Conservation (phyloP, 2,329 filamentous ascomycete species). For the Penicillium frequentans region DNA sequence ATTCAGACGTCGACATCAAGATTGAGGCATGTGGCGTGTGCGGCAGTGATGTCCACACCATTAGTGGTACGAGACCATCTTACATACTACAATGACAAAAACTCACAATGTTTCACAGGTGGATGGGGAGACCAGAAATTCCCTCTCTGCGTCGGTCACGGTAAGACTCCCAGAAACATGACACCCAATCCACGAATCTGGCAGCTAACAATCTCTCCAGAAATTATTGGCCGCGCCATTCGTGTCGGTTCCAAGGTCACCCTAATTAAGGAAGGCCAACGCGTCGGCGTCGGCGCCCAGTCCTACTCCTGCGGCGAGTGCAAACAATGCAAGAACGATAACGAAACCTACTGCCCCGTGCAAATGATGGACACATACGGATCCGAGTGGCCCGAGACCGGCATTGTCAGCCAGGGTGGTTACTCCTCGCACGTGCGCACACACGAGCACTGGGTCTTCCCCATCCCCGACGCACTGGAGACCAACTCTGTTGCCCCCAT, state of each 20-base stretch:
- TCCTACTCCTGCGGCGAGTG: conserved; percentile 65
- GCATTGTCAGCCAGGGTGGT: conserved; percentile 66
- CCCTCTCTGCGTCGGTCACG: conserved; percentile 55
- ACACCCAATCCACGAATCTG: background rate
- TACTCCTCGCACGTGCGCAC: conserved; percentile 68
- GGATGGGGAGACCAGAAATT: conserved; percentile 54
- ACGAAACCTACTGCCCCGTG: conserved; percentile 68
- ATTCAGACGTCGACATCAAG: conserved; percentile 76
- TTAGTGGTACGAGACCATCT: conserved; percentile 44
- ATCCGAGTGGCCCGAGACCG: conserved; percentile 57
- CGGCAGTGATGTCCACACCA: conserved; percentile 70
- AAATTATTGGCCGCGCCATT: conserved; percentile 69
- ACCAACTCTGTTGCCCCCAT: conserved; percentile 68
- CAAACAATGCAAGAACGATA: conserved; percentile 64
- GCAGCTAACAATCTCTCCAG: conserved; percentile 32
- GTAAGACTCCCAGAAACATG: conserved; percentile 23
- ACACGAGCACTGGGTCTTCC: conserved; percentile 72
- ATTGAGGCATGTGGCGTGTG: conserved; percentile 79
- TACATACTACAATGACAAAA: background rate
- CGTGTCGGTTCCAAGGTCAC: conserved; percentile 67
- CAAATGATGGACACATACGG: conserved; percentile 53
- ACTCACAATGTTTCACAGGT: conserved; percentile 35
- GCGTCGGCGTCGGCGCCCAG: conserved; percentile 70
- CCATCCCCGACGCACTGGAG: conserved; percentile 70
- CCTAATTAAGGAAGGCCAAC: conserved; percentile 60